Conservation (phyloP, 176 grass and related monocot genomes). For the Eragrostis curvula region DNA sequence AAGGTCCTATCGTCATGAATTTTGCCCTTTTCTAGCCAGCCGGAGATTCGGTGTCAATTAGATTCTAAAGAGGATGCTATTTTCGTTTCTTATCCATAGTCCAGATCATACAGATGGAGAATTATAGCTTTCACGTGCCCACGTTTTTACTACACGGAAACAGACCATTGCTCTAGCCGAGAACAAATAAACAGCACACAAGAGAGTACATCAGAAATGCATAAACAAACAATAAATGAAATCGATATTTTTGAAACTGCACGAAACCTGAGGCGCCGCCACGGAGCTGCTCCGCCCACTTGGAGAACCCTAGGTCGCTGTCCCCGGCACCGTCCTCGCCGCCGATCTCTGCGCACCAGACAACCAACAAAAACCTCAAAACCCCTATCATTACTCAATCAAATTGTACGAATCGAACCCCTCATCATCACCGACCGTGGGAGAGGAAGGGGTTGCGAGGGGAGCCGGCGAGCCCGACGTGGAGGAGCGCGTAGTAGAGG, state of each 20-base stretch:
- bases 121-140: neutral
- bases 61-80: constrained; percentile 33
- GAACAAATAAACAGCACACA: neutral
- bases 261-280: constrained; percentile 66
- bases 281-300: constrained; percentile 65
- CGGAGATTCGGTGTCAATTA: constrained; percentile 28
- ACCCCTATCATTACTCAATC: neutral
- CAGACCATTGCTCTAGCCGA: neutral
- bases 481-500: constrained; percentile 90
- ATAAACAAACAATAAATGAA: neutral
- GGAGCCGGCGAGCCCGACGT: constrained; percentile 78
- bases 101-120: constrained; percentile 23
- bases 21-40: constrained; percentile 22
- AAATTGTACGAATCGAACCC: constrained; percentile 16
- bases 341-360: constrained; percentile 35
- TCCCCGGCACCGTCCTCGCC: constrained; percentile 55
- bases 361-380: neutral
- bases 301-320: constrained; percentile 79
- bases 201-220: neutral
- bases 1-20: neutral
- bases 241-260: constrained; percentile 17
- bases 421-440: constrained; percentile 36
- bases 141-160: neutral
- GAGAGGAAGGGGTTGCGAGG: constrained; percentile 82
- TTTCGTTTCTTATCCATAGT: constrained; percentile 27